Evolutionary conservation across 768 basidiomycete genomes (phyloP).

Genomic region (Leccinum subtestaceum): DNA sequence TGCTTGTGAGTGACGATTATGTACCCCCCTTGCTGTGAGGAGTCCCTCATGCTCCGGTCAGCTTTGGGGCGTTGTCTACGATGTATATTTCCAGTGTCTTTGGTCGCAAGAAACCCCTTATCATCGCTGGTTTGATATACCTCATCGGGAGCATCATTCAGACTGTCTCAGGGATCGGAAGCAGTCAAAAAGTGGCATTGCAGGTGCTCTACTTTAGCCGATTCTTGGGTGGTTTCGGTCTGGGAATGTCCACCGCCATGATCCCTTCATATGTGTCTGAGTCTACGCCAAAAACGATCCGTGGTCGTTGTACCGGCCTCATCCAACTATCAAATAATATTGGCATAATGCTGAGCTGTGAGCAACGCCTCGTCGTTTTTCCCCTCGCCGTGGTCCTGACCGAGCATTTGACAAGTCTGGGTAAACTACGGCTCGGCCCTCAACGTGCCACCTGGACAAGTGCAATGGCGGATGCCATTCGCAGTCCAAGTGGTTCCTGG

Average conservation of each 20-base stretch:
- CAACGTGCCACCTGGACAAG: conserved; percentile 35
- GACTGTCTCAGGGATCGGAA: conserved; percentile 43
- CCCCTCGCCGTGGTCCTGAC: not conserved
- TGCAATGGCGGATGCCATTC: conserved; percentile 55
- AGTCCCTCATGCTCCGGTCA: not conserved
- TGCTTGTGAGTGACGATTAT: conserved; percentile 39
- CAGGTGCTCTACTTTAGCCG: conserved; percentile 45
- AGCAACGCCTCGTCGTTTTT: conserved; percentile 5
- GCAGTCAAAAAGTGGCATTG: conserved; percentile 33
- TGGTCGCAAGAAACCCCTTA: conserved; percentile 45
- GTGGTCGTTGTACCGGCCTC: conserved; percentile 49
- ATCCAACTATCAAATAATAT: conserved; percentile 34
- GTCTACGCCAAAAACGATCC: conserved; percentile 44
- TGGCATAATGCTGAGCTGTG: conserved; percentile 37
- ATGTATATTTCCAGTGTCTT: conserved; percentile 40
- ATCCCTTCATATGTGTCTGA: conserved; percentile 53
- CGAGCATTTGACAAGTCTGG: conserved; percentile 36
- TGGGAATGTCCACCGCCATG: conserved; percentile 51
- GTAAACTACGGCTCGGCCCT: conserved; percentile 44
- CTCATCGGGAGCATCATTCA: conserved; percentile 48
- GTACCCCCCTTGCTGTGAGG: not conserved
- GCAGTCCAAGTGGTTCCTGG: conserved; percentile 53
- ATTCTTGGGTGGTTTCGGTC: conserved; percentile 61
- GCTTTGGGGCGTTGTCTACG: conserved; percentile 45
- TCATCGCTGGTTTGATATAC: conserved; percentile 45